phyloP scores from a whole-genome alignment of 345 rosid species.

The Lenwebbia sp. region DNA sequence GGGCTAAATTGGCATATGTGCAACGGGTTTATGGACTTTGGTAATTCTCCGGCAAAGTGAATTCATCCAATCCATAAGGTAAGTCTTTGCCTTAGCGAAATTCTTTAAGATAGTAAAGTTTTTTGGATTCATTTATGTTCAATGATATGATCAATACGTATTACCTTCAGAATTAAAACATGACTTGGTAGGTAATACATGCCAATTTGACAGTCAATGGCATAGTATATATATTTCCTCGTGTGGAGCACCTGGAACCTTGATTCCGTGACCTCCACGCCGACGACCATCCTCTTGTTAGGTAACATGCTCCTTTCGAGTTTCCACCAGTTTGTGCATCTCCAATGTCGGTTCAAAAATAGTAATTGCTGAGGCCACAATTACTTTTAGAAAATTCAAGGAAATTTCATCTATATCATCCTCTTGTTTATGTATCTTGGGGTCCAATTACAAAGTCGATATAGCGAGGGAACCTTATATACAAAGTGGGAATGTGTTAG shows the following conservation, averaged over 20 bases:
- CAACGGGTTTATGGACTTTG: background rate
- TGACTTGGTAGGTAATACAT: background rate
- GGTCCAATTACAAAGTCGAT: background rate
- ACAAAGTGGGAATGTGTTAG: background rate
- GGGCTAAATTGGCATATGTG: fast-evolving
- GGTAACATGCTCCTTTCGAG: background rate
- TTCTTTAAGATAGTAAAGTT: background rate
- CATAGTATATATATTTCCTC: background rate
- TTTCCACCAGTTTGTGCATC: background rate
- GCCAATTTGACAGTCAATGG: background rate
- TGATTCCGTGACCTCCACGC: background rate
- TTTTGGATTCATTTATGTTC: background rate
- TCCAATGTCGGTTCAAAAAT: background rate
- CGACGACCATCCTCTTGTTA: background rate
- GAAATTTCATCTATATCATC: no score
- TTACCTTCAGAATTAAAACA: background rate
- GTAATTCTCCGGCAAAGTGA: background rate
- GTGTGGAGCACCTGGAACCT: background rate
- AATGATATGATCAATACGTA: background rate
- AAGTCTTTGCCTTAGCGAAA: background rate
- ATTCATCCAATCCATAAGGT: background rate
- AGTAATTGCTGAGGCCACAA: background rate
- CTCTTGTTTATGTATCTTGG: no score
- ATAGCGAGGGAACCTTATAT: fast-evolving
- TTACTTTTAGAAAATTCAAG: no score